Percentiles rank a stretch among this genome's conserved stretches.
These are phyloP conservation scores for Condylostoma magnum DNA, from an alignment of 169 alveolate genomes.

Conservation along the genomic window DNA sequence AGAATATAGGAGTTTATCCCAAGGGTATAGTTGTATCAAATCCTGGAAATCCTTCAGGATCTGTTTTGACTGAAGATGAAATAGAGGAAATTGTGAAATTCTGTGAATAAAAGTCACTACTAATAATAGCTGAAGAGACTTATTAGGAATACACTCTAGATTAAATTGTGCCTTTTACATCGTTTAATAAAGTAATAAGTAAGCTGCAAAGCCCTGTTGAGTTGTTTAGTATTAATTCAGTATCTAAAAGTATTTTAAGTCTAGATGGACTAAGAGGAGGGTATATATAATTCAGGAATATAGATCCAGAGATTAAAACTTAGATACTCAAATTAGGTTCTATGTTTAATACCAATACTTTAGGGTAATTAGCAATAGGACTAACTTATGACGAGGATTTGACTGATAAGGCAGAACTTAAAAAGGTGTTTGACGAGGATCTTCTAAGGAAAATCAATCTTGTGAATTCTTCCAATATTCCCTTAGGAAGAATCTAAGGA, in stretches of 20 bases:
- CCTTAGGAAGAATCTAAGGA: too few relatives aligned
- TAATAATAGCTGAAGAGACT: constrained; percentile 90
- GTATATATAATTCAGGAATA: constrained; percentile 61
- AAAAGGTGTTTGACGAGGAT: too few relatives aligned
- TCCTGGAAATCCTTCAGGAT: constrained; percentile 91
- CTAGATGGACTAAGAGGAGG: constrained; percentile 93
- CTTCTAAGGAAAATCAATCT: too few relatives aligned
- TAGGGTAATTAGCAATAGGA: constrained; percentile 74
- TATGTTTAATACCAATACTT: constrained; percentile 79
- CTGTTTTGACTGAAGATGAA: constrained; percentile 58
- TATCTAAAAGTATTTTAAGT: constrained; percentile 85
- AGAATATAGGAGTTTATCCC: constrained; percentile 53
- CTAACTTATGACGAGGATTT: too few relatives aligned
- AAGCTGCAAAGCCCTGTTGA: constrained; percentile 52
- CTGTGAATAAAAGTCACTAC: constrained; percentile 65
- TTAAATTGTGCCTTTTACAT: constrained; percentile 52
- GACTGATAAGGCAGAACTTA: too few relatives aligned
- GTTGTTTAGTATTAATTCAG: constrained; percentile 73
- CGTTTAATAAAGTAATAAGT: constrained; percentile 65
- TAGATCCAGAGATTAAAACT: constrained; percentile 61
- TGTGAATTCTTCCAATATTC: too few relatives aligned
- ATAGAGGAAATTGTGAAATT: constrained; percentile 64
- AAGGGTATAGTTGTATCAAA: constrained; percentile 79
- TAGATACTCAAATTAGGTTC: constrained; percentile 76
- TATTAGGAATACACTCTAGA: constrained; percentile 84